Evolutionary conservation across 208 protist genomes (phyloP).

Genomic region (Crithidia thermophila): DNA sequence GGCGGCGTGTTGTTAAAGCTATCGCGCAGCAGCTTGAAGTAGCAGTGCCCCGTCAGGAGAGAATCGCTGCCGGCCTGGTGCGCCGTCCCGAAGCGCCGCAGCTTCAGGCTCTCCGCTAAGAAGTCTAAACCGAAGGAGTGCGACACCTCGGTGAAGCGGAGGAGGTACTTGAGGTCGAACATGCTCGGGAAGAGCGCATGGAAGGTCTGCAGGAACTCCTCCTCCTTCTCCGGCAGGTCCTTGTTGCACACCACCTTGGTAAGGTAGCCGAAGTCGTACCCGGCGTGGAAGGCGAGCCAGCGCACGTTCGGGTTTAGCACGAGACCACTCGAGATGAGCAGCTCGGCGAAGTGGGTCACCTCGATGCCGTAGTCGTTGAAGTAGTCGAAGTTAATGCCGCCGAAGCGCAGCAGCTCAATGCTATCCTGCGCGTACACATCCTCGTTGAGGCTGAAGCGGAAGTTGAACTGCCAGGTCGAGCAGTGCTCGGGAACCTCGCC

Average conservation of each 20-base stretch:
- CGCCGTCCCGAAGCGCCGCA: constrained; percentile 92
- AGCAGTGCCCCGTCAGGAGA: constrained; percentile 98
- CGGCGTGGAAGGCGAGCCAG: constrained; percentile 99
- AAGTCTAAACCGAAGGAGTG: constrained; percentile 96
- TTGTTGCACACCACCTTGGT: constrained; percentile 96
- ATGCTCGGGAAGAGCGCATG: constrained; percentile 97
- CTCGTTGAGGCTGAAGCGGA: constrained; percentile 97
- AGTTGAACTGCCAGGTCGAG: constrained; percentile 99
- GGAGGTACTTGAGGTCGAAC: constrained; percentile 99
- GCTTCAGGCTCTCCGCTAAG: constrained; percentile 95
- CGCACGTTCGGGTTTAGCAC: constrained; percentile 96
- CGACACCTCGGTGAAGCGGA: constrained; percentile 91
- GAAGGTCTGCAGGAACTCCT: constrained; percentile 97
- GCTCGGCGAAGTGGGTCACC: constrained; percentile 96
- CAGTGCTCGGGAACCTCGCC: constrained; percentile 95
- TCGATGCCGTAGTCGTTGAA: constrained; percentile 96
- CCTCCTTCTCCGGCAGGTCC: constrained; percentile 95
- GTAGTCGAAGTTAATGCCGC: constrained; percentile 98
- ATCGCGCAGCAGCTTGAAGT: constrained; percentile 97
- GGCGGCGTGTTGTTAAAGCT: constrained; percentile 84
- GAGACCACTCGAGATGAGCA: constrained; percentile 97
- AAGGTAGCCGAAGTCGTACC: constrained; percentile 99
- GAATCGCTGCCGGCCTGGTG: constrained; percentile 97
- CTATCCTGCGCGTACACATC: constrained; percentile 98
- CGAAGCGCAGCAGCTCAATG: constrained; percentile 96